Conservation (phyloP, 257 asterid species). For the Lavandula angustifolia region DNA sequence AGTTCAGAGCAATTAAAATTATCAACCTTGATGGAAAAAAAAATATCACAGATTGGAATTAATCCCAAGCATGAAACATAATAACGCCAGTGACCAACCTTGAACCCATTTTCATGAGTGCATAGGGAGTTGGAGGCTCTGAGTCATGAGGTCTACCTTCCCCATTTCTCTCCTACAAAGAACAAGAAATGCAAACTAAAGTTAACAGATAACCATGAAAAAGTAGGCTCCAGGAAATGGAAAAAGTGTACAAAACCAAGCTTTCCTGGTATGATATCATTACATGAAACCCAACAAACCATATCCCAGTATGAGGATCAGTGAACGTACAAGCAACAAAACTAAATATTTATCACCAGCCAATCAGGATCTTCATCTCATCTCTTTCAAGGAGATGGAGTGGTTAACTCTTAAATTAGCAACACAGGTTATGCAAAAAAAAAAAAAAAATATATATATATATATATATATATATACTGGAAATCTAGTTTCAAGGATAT, state of each 20-base stretch:
- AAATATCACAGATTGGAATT: background rate
- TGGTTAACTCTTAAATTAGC: background rate
- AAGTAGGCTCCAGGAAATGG: constrained; percentile 1
- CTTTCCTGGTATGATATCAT: background rate
- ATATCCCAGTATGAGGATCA: background rate
- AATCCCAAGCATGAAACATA: constrained; percentile 6
- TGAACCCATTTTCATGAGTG: constrained; percentile 64
- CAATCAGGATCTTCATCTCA: background rate
- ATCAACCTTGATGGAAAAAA: background rate
- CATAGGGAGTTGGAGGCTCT: constrained; percentile 80
- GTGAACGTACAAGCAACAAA: constrained; percentile 8
- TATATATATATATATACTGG: no score
- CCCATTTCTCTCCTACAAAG: constrained; percentile 75
- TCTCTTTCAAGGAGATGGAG: constrained; percentile 19
- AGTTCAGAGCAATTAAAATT: constrained; percentile 12
- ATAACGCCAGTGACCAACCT: constrained; percentile 51
- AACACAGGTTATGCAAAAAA: background rate
- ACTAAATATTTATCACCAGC: constrained; percentile 11
- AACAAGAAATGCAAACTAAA: constrained; percentile 14
- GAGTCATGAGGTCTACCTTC: constrained; percentile 65
- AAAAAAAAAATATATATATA: no score
- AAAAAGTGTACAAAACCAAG: constrained; percentile 7
- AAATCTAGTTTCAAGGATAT: constrained; percentile 8
- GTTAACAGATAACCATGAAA: background rate
- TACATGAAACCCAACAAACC: background rate